Conservation (phyloP, 305 asterid genomes). For the Fraxinus angustifolia region DNA sequence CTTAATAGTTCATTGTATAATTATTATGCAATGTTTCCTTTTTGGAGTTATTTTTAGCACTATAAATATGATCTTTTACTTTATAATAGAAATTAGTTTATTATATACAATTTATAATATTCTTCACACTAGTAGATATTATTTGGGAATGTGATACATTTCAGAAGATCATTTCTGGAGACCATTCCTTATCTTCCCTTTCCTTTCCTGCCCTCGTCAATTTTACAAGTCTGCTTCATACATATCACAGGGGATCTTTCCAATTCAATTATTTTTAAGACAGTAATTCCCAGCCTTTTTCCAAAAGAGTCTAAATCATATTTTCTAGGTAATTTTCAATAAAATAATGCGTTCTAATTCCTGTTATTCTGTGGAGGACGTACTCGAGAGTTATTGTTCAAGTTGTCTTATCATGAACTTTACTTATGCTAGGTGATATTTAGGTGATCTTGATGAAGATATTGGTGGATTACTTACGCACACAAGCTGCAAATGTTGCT, state of each 20-base stretch:
- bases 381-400: neutral
- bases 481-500: neutral
- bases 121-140: neutral
- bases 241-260: neutral
- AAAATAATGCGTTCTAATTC: neutral
- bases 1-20: too few relatives aligned
- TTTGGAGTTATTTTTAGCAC: too few relatives aligned
- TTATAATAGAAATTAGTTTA: too few relatives aligned
- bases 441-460: neutral
- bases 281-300: neutral
- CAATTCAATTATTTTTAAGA: neutral
- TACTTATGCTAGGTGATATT: neutral
- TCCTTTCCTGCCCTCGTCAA: neutral
- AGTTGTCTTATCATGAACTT: neutral
- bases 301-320: neutral
- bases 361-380: neutral
- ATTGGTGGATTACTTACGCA: neutral
- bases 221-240: neutral
- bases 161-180: neutral
- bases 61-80: too few relatives aligned
- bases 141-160: neutral
- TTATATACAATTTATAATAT: too few relatives aligned
- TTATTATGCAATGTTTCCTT: too few relatives aligned
- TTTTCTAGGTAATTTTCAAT: neutral
- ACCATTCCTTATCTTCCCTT: neutral